Percentiles rank a stretch among this genome's conserved stretches.
phyloP scores from a whole-genome alignment of 345 rosid genomes.

The Eucalyptus virginea region DNA sequence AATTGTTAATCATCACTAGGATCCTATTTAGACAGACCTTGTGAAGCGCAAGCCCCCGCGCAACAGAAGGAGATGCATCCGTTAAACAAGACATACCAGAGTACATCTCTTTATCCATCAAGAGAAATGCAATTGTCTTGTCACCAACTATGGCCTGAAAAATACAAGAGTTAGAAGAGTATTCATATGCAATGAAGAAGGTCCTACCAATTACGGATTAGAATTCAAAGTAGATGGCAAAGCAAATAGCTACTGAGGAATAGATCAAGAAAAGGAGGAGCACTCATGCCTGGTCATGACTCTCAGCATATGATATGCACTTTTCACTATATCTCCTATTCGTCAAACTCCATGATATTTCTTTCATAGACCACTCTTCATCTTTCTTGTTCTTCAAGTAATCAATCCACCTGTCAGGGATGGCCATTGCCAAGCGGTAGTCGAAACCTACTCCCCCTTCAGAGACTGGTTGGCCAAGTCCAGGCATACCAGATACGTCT shows the following conservation, averaged over 20 bases:
- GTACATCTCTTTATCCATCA: constrained; percentile 76
- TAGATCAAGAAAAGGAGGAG: not conserved
- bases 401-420: constrained; percentile 82
- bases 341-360: constrained; percentile 42
- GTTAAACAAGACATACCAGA: constrained; percentile 60
- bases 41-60: constrained; percentile 68
- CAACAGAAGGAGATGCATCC: constrained; percentile 40
- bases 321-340: constrained; percentile 73
- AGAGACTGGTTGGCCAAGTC: constrained; percentile 53
- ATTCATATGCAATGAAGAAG: not conserved
- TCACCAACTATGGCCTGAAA: constrained; percentile 73
- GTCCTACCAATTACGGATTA: not conserved
- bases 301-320: constrained; percentile 71
- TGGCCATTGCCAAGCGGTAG: constrained; percentile 71
- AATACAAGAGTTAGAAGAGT: not conserved
- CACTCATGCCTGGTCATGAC: constrained; percentile 66
- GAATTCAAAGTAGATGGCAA: not conserved
- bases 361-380: constrained; percentile 70
- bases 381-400: constrained; percentile 65
- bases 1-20: not conserved
- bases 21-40: constrained; percentile 26
- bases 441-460: constrained; percentile 63
- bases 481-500: constrained; percentile 89
- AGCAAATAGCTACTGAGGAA: not conserved
- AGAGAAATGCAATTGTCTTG: constrained; percentile 55